phyloP scores from a whole-genome alignment of 306 rosid genomes.

The Inga oerstediana region DNA sequence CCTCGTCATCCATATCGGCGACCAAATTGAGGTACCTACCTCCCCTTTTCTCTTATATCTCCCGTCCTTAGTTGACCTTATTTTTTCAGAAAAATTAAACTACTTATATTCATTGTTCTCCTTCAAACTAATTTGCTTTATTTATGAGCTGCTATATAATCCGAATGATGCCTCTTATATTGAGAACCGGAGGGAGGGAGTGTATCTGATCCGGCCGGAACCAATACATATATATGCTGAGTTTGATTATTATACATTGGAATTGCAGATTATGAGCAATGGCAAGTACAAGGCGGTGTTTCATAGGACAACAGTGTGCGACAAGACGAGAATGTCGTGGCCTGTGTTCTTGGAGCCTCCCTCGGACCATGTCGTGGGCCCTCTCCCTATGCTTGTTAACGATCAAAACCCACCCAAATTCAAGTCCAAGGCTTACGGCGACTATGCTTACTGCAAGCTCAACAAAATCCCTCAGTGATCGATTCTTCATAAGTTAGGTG shows the following conservation, averaged over 20 bases:
- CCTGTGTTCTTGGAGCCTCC: slow-evolving; percentile 81
- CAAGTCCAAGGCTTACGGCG: slow-evolving; percentile 60
- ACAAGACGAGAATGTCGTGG: slow-evolving; percentile 69
- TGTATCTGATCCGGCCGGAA: too few species aligned
- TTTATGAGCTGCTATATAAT: too few species aligned
- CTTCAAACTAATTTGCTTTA: too few species aligned
- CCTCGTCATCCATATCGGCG: slow-evolving; percentile 75
- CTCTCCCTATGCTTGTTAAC: slow-evolving; percentile 50
- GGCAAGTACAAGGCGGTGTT: slow-evolving; percentile 66
- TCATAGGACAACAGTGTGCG: slow-evolving; percentile 70
- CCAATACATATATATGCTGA: too few species aligned
- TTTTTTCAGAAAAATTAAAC: too few species aligned
- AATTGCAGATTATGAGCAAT: slow-evolving; percentile 64
- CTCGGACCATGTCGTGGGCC: slow-evolving; percentile 50
- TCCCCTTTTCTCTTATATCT: background rate
- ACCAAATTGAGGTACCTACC: slow-evolving; percentile 66
- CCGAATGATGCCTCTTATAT: too few species aligned
- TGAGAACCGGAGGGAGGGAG: too few species aligned
- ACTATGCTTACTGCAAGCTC: slow-evolving; percentile 65
- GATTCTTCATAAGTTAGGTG: background rate
- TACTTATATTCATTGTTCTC: too few species aligned
- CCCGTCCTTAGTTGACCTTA: too few species aligned
- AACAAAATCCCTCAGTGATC: slow-evolving; percentile 58
- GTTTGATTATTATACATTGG: too few species aligned
- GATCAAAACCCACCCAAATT: slow-evolving; percentile 63